Evolutionary conservation across 306 rosid species (phyloP).

Genomic region (Cucumis sativus): DNA sequence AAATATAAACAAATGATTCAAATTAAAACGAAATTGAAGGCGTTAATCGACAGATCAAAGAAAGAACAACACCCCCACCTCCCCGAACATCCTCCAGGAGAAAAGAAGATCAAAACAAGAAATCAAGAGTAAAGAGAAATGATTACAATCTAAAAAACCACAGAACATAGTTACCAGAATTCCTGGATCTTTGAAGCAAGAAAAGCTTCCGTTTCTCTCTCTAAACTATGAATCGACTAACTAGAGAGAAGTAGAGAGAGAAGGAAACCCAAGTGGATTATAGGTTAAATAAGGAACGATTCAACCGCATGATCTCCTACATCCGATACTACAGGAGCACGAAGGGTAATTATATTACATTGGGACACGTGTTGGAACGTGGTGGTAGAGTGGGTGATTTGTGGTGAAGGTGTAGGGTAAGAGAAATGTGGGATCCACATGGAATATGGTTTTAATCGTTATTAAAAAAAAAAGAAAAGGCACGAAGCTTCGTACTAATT

Average conservation of each 20-base stretch:
- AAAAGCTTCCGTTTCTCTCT: background rate
- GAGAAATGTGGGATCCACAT: background rate
- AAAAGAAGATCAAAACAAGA: background rate
- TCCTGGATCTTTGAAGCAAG: background rate
- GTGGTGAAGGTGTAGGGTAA: background rate
- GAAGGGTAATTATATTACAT: fast-evolving
- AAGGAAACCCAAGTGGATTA: background rate
- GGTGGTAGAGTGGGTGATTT: background rate
- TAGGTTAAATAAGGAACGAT: slow-evolving; percentile 5
- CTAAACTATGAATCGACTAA: background rate
- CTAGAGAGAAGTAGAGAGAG: slow-evolving; percentile 1
- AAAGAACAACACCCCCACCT: background rate
- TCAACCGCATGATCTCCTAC: slow-evolving; percentile 2
- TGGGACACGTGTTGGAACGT: background rate
- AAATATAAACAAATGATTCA: background rate
- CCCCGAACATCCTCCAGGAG: background rate
- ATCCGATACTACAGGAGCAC: background rate
- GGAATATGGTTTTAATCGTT: background rate
- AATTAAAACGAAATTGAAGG: background rate
- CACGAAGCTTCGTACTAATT: background rate
- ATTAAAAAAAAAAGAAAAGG: background rate
- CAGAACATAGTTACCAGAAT: background rate
- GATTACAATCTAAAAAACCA: background rate
- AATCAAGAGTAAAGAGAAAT: background rate
- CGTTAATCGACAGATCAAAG: background rate